These are phyloP conservation scores for Quercus wislizeni DNA, from an alignment of 306 rosid genomes.

Conservation along the genomic window DNA sequence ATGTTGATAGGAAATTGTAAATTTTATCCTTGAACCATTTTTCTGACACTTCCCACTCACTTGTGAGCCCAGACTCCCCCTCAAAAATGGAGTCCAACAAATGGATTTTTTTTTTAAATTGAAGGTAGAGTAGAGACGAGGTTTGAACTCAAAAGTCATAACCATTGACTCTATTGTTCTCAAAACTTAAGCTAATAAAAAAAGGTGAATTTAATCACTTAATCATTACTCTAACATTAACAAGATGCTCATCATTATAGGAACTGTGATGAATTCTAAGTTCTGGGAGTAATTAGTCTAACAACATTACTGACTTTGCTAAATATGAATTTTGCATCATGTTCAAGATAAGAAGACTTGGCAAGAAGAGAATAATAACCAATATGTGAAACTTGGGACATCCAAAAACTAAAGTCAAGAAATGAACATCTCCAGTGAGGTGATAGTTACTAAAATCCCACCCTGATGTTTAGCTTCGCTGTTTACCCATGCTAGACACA, in stretches of 20 bases:
- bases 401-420: not conserved
- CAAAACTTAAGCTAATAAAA: too few relatives aligned
- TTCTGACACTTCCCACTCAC: too few relatives aligned
- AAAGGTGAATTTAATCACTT: too few relatives aligned
- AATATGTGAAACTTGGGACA: not conserved
- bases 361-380: not conserved
- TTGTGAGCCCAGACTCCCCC: too few relatives aligned
- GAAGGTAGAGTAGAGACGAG: too few relatives aligned
- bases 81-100: too few relatives aligned
- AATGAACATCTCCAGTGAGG: not conserved
- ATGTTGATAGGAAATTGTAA: too few relatives aligned
- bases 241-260: not conserved
- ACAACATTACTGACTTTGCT: not conserved
- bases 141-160: too few relatives aligned
- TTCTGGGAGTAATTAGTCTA: not conserved
- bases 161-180: too few relatives aligned
- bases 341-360: not conserved
- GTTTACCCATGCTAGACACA: not conserved
- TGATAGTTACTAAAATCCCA: not conserved
- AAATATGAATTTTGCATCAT: not conserved
- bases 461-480: not conserved
- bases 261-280: not conserved
- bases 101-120: too few relatives aligned
- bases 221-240: too few relatives aligned
- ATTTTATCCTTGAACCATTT: too few relatives aligned